Evolutionary conservation across 441 rosid species (phyloP).

Genomic region (Pelargonium cotyledonis): DNA sequence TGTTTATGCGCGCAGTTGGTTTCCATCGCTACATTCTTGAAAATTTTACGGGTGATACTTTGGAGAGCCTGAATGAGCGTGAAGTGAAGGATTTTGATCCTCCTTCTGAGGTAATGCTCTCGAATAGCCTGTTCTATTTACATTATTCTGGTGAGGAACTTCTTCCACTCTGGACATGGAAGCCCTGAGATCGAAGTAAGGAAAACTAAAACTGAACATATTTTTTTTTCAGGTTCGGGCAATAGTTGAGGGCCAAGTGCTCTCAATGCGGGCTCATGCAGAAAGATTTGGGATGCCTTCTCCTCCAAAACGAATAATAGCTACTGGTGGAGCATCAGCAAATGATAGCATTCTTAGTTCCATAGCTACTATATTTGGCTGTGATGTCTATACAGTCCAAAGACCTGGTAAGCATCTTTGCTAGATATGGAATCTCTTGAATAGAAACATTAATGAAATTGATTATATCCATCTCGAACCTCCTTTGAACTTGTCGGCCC

Average conservation of each 20-base stretch:
- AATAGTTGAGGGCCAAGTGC: slow-evolving; percentile 78
- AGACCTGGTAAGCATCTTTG: slow-evolving; percentile 52
- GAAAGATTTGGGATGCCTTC: slow-evolving; percentile 87
- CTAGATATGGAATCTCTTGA: not conserved
- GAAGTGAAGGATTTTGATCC: slow-evolving; percentile 75
- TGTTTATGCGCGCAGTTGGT: slow-evolving; percentile 49
- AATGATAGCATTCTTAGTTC: slow-evolving; percentile 52
- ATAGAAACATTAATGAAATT: too few species aligned
- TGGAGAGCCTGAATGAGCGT: slow-evolving; percentile 37
- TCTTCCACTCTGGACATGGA: too few species aligned
- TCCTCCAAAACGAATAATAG: slow-evolving; percentile 75
- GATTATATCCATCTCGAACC: not conserved
- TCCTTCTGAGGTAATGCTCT: slow-evolving; percentile 58
- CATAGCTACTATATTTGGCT: slow-evolving; percentile 66
- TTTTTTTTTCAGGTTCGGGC: slow-evolving; percentile 60
- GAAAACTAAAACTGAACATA: not conserved
- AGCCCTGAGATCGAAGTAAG: not conserved
- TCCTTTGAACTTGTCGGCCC: not conserved
- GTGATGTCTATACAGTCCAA: slow-evolving; percentile 70
- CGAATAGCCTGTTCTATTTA: not conserved
- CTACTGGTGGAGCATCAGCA: slow-evolving; percentile 87
- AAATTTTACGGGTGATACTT: slow-evolving; percentile 41
- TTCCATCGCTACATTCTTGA: slow-evolving; percentile 63
- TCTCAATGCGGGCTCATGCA: slow-evolving; percentile 77
- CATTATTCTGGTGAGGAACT: not conserved